phyloP scores from a whole-genome alignment of 1,284 basidiomycete species.

The Marasmius sp. region DNA sequence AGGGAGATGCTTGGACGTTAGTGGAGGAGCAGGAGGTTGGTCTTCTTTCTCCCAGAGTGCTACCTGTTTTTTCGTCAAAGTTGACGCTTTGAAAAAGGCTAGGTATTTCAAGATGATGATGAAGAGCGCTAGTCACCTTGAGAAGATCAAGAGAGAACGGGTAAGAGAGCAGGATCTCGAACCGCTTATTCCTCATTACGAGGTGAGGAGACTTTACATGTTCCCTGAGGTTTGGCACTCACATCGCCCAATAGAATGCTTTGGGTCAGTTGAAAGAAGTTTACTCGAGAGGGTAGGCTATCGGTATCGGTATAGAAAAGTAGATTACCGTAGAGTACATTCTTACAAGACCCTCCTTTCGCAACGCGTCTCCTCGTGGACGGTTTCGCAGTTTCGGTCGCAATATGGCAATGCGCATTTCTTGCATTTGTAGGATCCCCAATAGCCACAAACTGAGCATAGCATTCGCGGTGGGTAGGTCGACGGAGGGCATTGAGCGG shows the following conservation, averaged over 20 bases:
- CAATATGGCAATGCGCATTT: slow-evolving; percentile 62
- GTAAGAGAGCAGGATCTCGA: slow-evolving; percentile 66
- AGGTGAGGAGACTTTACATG: slow-evolving; percentile 39
- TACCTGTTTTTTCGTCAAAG: slow-evolving; percentile 3
- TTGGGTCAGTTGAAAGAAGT: slow-evolving; percentile 4
- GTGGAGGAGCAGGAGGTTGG: slow-evolving; percentile 93
- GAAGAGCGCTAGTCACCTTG: slow-evolving; percentile 72
- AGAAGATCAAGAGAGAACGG: slow-evolving; percentile 71
- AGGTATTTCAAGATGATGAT: slow-evolving; percentile 88
- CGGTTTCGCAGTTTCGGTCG: slow-evolving; percentile 51
- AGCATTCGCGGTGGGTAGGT: slow-evolving; percentile 51
- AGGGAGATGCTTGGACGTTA: slow-evolving; percentile 89
- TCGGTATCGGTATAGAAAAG: neutral
- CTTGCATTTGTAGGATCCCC: slow-evolving; percentile 61
- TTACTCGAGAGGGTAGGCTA: neutral
- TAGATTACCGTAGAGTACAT: neutral
- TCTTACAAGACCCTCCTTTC: slow-evolving; percentile 50
- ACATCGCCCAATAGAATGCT: neutral
- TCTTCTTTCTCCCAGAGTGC: neutral
- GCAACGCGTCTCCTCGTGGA: slow-evolving; percentile 63
- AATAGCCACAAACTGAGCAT: slow-evolving; percentile 71
- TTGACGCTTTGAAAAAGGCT: slow-evolving; percentile 49
- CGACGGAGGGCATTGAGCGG: slow-evolving; percentile 48
- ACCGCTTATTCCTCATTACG: slow-evolving; percentile 61
- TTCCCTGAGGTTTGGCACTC: neutral